Percentiles rank a stretch among this genome's conserved stretches.
Conservation (phyloP, 345 rosid genomes). For the Heritiera littoralis region DNA sequence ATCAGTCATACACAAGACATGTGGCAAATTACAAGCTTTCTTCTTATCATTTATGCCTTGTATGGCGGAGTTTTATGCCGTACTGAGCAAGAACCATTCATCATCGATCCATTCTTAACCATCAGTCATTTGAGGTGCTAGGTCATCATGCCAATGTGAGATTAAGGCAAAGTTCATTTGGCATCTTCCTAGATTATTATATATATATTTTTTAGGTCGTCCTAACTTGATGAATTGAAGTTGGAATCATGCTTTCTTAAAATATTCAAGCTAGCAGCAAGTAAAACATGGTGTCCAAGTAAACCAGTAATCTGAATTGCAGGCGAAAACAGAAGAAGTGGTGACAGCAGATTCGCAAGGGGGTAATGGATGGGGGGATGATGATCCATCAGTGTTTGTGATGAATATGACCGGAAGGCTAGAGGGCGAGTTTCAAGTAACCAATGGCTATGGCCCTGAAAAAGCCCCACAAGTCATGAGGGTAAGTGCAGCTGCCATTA, state of each 20-base stretch:
- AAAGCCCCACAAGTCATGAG: conserved; percentile 50
- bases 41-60: background rate
- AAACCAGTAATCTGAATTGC: conserved; percentile 7
- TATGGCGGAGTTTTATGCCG: too few relatives aligned
- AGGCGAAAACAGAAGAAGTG: conserved; percentile 53
- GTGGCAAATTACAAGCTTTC: too few relatives aligned
- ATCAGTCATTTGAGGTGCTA: too few relatives aligned
- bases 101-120: too few relatives aligned
- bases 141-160: too few relatives aligned
- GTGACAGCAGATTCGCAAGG: conserved; percentile 52
- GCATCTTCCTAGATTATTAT: too few relatives aligned
- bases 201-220: too few relatives aligned
- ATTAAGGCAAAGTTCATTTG: too few relatives aligned
- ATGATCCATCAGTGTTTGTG: conserved; percentile 56
- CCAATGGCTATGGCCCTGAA: conserved; percentile 57
- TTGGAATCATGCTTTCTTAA: background rate
- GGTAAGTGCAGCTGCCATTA: conserved; percentile 24
- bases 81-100: too few relatives aligned
- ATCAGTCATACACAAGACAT: background rate
- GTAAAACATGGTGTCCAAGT: background rate
- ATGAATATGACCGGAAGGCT: conserved; percentile 24
- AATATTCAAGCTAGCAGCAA: background rate
- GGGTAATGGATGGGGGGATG: conserved; percentile 43
- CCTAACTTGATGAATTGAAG: background rate
- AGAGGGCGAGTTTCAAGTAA: conserved; percentile 66